Base-by-base conservation (phyloP, 2,329 filamentous ascomycete species). In the Talaromyces funiculosus region DNA sequence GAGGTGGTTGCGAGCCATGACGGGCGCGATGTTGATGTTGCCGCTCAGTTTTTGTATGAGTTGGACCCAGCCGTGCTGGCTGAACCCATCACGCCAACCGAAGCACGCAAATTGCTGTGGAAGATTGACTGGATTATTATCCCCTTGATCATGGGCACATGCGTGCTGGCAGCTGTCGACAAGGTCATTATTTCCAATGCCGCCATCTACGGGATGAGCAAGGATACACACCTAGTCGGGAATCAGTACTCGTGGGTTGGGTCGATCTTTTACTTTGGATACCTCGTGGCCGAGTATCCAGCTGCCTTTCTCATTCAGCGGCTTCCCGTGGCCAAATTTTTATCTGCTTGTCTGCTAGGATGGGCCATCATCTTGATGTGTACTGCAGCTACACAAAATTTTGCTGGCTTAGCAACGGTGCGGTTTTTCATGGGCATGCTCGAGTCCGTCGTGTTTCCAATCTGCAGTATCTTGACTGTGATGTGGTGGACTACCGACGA, bases 111-210 rank as follows among this genome's bases (percentile, higher is more conserved):
- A 31, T 56, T 69, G 14, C 55, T 71, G 18, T 66, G 66, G 63
- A 69, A 69, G 53, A 69, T 69, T 31, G 68, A 70, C 55, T 57
- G 67, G 24, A 67, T 66, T 20, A 58, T 70, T 8, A 65, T 70
- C 20, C 68, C 68, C 3, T 51, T 70, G 37, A 67, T 70, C 31
- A 62, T 65, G 59, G 63, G 65, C 8, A 68, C 67, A 2, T 63
- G 67, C 22, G 64, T 68, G 24, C 47, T 70, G 22, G 67, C 64
- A 33, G 68, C 68, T 16, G 64, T 72, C 20, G 69, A 73, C 64
- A 72, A 73, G 57, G 68, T 72, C 53, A 68, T 69, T 10, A 67
- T 73, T 12, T 60, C 57, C 49, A 60, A 60, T 35, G 59, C 59
- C 18, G 59, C 59, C 22, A 61, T 61, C 37, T 57, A 56, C 26